A percentile compares a stretch with the other conserved stretches of the same genome.
These are phyloP conservation scores for Alternaria conjuncta DNA, from an alignment of 2,329 filamentous ascomycete genomes.

Conservation along the genomic window DNA sequence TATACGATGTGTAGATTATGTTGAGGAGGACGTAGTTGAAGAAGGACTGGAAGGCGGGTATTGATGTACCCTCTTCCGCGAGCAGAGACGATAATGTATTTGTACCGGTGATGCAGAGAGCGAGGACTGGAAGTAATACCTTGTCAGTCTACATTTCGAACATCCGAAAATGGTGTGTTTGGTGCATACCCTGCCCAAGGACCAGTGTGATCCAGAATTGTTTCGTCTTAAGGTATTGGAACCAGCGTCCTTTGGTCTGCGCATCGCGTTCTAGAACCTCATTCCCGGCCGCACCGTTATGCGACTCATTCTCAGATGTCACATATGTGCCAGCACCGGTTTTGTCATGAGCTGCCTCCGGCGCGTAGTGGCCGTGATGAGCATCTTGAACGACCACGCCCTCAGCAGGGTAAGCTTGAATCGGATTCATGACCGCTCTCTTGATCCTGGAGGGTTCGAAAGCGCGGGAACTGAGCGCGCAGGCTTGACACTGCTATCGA, in stretches of 20 bases:
- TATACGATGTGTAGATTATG: slow-evolving; percentile 79
- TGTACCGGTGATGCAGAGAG: slow-evolving; percentile 88
- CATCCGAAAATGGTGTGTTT: background rate
- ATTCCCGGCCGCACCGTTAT: slow-evolving; percentile 18
- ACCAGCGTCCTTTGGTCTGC: slow-evolving; percentile 54
- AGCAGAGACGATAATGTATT: slow-evolving; percentile 90
- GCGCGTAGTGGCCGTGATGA: slow-evolving; percentile 22
- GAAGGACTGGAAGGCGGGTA: slow-evolving; percentile 93
- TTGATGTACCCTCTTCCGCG: slow-evolving; percentile 70
- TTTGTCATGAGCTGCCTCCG: slow-evolving; percentile 21
- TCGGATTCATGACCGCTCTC: slow-evolving; percentile 14
- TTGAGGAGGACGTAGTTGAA: slow-evolving; percentile 92
- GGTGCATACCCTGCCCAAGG: slow-evolving; percentile 64
- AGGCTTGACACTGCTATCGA: background rate
- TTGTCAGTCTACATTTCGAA: background rate
- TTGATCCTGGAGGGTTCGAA: background rate
- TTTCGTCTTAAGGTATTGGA: slow-evolving; percentile 77
- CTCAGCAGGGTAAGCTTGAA: slow-evolving; percentile 16
- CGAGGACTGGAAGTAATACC: slow-evolving; percentile 20
- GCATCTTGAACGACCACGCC: slow-evolving; percentile 25
- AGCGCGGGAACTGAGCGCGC: background rate
- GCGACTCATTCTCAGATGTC: slow-evolving; percentile 40
- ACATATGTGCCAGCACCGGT: slow-evolving; percentile 23
- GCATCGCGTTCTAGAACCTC: slow-evolving; percentile 45
- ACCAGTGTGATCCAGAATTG: slow-evolving; percentile 88